A percentile compares a stretch with the other conserved stretches of the same genome.
phyloP scores from a whole-genome alignment of 257 asterid species.

The Cynanchum wilfordii region DNA sequence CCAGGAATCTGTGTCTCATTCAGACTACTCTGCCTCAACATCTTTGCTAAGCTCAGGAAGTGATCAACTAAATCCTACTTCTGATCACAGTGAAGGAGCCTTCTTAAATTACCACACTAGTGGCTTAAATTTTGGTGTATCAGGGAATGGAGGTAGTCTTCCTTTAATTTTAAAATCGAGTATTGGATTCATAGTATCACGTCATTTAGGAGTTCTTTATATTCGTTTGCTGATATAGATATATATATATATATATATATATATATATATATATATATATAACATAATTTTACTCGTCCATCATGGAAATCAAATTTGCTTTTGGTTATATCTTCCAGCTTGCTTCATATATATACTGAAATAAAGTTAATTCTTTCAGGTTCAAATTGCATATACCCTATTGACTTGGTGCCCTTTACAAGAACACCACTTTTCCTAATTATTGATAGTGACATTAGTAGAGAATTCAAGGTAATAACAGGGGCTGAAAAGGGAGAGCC shows the following conservation, averaged over 20 bases:
- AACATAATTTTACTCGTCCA: not conserved
- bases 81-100: conserved; percentile 29
- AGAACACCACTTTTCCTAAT: conserved; percentile 85
- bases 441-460: conserved; percentile 81
- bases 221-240: not conserved
- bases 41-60: conserved; percentile 31
- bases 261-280: too few species aligned
- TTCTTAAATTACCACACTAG: conserved; percentile 29
- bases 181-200: not conserved
- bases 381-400: conserved; percentile 73
- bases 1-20: conserved; percentile 54
- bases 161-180: not conserved
- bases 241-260: too few species aligned
- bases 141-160: conserved; percentile 65
- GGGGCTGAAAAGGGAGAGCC: conserved; percentile 95
- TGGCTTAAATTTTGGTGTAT: conserved; percentile 69
- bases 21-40: conserved; percentile 38
- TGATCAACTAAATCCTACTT: conserved; percentile 35
- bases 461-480: conserved; percentile 77
- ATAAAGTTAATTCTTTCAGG: conserved; percentile 52
- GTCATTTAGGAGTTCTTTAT: not conserved
- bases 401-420: conserved; percentile 85
- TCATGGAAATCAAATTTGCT: not conserved
- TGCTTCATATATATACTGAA: conserved; percentile 15
- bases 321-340: conserved; percentile 10